Evolutionary conservation across 768 basidiomycete species (phyloP), one percentile per base, ranked within the genome.

Genomic region (Mycena capillaripes): DNA sequence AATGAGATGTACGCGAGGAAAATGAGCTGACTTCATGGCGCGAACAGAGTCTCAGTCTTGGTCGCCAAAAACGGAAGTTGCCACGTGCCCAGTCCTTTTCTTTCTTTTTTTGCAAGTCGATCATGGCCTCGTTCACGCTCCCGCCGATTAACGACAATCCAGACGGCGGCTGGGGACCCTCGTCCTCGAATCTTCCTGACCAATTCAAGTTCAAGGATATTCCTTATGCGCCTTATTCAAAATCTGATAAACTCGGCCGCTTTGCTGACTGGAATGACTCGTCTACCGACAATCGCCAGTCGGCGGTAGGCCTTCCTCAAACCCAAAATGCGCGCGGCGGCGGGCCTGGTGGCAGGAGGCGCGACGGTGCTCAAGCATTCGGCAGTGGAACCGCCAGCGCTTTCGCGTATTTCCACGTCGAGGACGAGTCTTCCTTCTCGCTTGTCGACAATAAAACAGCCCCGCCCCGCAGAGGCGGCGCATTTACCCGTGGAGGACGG

Each of bases 191-290:
- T 81, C 85, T 97, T 25, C 97, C 97, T 1, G 87, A 93, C 53
- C 92, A 96, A 74, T 98, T 97, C 85, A 97, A 97, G 84, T 98
- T 98, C 89, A 96, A 95, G 83, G 98, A 98, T 77, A 98, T 99
- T 71, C 98, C 98, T 55, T 99, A 99, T 80, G 97, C 97, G 0
- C 97, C 97, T 6, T 99, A 95, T 88, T 96, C 96, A 84, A 99
- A 99, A 90, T 92, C 95, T 42, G 98, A 99, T 88, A 98, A 98
- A 83, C 92, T 99, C 66, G 96, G 96, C 63, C 93, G 97, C 63
- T 95, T 99, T 79, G 97, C 97, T 57, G 97, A 99, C 86, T 99
- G 97, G 97, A 95, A 96, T 82, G 95, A 96, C 80, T 83, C 90
- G 29, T 88, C 92, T 34, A 79, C 88, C 61, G 92, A 94, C 78